Evolutionary conservation across 2,329 filamentous ascomycete species (phyloP), one percentile per base, ranked within the genome.

Genomic region (Ophidiomyces ophidiicola): DNA sequence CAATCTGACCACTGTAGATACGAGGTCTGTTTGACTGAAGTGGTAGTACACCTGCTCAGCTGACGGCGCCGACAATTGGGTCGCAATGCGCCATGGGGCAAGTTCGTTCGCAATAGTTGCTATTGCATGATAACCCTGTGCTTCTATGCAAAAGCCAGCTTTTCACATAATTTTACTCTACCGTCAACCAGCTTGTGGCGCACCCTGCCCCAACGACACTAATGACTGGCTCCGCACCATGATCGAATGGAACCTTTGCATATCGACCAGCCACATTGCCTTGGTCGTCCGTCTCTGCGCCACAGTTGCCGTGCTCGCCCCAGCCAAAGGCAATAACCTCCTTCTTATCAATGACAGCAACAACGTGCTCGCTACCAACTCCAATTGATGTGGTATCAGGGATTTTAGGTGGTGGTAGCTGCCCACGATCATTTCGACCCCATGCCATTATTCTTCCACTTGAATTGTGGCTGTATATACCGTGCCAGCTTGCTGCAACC

Each of bases 301-400:
- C 90, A 57, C 90, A 98, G 57, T 98, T 98, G 1, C 90, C 90
- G 62, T 98, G 90, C 61, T 96, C 88, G 1, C 86, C 87, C 90
- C 90, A 98, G 14, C 90, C 90, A 85, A 88, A 96, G 1, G 83
- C 74, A 34, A 92, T 62, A 1, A 94, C 75, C 36, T 78, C 72
- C 1, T 75, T 75, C 14, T 71, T 66, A 6, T 62, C 62, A 0
- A 81, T 76, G 18, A 88, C 60, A 6, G 77, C 83, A 46, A 96
- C 60, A n/a, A 74, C 76, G 59, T 98, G 90, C 59, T 96, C 90
- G 54, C 88, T 94, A 0, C 90, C 90, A 32, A 82, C 74, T 2
- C 82, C 81, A 12, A 48, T 39, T 17, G 67, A 65, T 6, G 63
- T 60, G 3, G 86, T 53, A 1, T 55, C 53, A 0, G 79, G 78